Evolutionary conservation across 2,329 filamentous ascomycete species (phyloP).

Genomic region (Claviceps spartinae): DNA sequence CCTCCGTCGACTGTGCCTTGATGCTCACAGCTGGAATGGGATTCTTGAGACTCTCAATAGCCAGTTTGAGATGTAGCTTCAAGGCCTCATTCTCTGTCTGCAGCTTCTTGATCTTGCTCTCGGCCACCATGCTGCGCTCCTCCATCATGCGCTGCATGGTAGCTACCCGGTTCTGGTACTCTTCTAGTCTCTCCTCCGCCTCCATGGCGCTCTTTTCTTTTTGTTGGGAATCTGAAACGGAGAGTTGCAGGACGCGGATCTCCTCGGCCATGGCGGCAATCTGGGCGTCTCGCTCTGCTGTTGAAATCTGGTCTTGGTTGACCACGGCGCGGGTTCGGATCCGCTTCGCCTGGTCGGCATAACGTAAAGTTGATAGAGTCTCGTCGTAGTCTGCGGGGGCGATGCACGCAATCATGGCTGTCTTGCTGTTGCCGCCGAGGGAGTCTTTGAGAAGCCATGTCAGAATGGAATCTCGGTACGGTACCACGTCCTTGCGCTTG

Average conservation of each 20-base stretch:
- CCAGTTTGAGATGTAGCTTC: constrained; percentile 75
- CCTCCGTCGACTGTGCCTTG: constrained; percentile 12
- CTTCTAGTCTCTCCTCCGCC: constrained; percentile 75
- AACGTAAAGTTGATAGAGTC: constrained; percentile 87
- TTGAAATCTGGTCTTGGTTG: constrained; percentile 88
- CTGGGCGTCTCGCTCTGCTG: constrained; percentile 86
- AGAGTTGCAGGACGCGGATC: constrained; percentile 74
- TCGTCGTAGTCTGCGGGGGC: constrained; percentile 93
- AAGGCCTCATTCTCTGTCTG: constrained; percentile 85
- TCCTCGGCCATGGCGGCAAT: constrained; percentile 92
- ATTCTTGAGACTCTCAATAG: constrained; percentile 76
- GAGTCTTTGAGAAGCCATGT: constrained; percentile 90
- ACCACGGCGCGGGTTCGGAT: constrained; percentile 90
- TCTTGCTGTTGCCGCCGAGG: constrained; percentile 92
- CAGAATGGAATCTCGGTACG: constrained; percentile 79
- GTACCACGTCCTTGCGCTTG: constrained; percentile 56
- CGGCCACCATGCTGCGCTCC: constrained; percentile 76
- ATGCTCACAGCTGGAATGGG: constrained; percentile 57
- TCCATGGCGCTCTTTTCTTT: constrained; percentile 65
- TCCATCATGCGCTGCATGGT: constrained; percentile 95
- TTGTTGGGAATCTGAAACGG: constrained; percentile 47
- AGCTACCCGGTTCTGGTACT: constrained; percentile 83
- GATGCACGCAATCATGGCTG: constrained; percentile 98
- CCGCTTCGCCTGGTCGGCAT: constrained; percentile 93
- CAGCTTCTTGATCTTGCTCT: constrained; percentile 84